Conservation (phyloP, 2,329 filamentous ascomycete genomes). For the Pseudogymnoascus sp. region DNA sequence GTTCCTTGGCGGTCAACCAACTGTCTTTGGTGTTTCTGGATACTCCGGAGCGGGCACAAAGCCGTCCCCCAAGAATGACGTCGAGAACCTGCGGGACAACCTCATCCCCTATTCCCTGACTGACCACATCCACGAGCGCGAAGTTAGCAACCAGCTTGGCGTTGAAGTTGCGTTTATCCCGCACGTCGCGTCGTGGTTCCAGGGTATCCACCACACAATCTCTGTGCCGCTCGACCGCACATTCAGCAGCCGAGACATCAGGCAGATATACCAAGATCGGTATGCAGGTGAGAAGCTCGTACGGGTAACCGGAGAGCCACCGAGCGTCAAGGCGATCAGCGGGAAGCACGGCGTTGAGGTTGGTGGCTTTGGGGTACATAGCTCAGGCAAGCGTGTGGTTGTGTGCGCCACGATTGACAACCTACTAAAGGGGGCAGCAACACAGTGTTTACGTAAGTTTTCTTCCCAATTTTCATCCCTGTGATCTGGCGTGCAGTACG, state of each 20-base stretch:
- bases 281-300: slow-evolving; percentile 95
- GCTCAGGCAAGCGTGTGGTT: slow-evolving; percentile 83
- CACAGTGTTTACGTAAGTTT: slow-evolving; percentile 80
- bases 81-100: slow-evolving; percentile 75
- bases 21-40: slow-evolving; percentile 83
- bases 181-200: slow-evolving; percentile 95
- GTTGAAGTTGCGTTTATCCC: slow-evolving; percentile 76
- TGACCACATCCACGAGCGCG: slow-evolving; percentile 90
- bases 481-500: slow-evolving; percentile 10
- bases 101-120: slow-evolving; percentile 86
- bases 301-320: slow-evolving; percentile 83
- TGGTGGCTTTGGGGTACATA: slow-evolving; percentile 91
- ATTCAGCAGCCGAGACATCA: slow-evolving; percentile 87
- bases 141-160: slow-evolving; percentile 76
- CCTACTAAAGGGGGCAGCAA: slow-evolving; percentile 84
- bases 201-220: slow-evolving; percentile 88
- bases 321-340: slow-evolving; percentile 76
- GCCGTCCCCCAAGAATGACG: slow-evolving; percentile 88
- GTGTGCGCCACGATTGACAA: slow-evolving; percentile 93
- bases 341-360: slow-evolving; percentile 88
- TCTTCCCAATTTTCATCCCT: slow-evolving; percentile 12
- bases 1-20: slow-evolving; percentile 71
- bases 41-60: slow-evolving; percentile 96
- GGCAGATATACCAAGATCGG: slow-evolving; percentile 90
- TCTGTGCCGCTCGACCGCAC: slow-evolving; percentile 78